Percentiles rank a stretch among this genome's conserved stretches.
Evolutionary conservation across 1,284 basidiomycete genomes (phyloP).

Genomic region (Ganoderma sinense): DNA sequence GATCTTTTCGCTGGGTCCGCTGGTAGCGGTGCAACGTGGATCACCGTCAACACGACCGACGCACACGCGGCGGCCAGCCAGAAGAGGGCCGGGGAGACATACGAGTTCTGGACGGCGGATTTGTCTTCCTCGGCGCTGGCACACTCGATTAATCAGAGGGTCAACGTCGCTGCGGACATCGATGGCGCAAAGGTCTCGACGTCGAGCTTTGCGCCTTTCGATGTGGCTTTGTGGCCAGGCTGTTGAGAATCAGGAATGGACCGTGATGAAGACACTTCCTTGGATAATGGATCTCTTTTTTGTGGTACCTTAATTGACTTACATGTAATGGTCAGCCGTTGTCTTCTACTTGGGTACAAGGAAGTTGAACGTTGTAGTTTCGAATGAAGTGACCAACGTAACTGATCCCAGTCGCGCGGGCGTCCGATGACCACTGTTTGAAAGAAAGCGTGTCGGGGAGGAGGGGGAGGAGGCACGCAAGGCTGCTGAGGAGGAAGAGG

Average conservation of each 20-base stretch:
- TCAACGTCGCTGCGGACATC: slow-evolving; percentile 7
- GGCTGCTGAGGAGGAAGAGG: too few species aligned
- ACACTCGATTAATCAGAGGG: neutral
- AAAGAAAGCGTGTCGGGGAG: too few species aligned
- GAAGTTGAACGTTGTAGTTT: too few species aligned
- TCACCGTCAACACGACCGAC: neutral
- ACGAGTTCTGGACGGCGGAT: neutral
- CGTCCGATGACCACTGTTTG: too few species aligned
- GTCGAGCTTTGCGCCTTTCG: neutral
- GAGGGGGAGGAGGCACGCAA: too few species aligned
- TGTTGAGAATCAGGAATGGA: neutral
- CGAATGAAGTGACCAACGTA: too few species aligned
- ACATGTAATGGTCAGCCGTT: too few species aligned
- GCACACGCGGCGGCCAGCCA: neutral
- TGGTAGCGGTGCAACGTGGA: neutral
- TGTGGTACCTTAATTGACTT: too few species aligned
- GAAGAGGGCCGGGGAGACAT: neutral
- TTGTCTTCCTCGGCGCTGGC: neutral
- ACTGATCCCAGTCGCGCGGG: too few species aligned
- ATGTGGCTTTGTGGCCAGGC: neutral
- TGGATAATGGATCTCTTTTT: neutral
- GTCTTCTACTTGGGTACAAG: too few species aligned
- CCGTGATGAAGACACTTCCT: neutral
- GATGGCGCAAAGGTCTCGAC: neutral
- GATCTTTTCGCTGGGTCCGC: slow-evolving; percentile 1